Evolutionary conservation across 1,284 basidiomycete species (phyloP).

Genomic region (Puccinia hordei): DNA sequence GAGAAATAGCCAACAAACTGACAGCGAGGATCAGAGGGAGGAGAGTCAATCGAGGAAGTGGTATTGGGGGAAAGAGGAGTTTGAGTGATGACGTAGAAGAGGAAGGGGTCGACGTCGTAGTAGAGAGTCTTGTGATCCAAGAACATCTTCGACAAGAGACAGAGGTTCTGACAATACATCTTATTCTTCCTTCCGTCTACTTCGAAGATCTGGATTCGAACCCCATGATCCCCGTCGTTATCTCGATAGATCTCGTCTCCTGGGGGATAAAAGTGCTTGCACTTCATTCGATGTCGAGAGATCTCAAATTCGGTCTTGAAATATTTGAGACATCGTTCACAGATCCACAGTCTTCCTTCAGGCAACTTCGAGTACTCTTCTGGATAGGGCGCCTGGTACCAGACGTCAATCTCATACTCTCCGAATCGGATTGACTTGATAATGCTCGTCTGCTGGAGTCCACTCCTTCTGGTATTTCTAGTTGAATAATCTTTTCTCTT

Average conservation of each 20-base stretch:
- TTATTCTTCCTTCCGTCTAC: slow-evolving; percentile 98
- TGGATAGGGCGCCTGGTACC: slow-evolving; percentile 98
- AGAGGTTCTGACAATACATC: slow-evolving; percentile 99
- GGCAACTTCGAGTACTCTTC: slow-evolving; percentile 94
- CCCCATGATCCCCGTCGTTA: slow-evolving; percentile 60
- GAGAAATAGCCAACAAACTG: slow-evolving; percentile 98
- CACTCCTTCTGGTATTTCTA: background rate
- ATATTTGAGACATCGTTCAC: slow-evolving; percentile 97
- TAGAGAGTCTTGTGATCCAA: slow-evolving; percentile 99
- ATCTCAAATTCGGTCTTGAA: slow-evolving; percentile 93
- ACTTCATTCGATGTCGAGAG: slow-evolving; percentile 87
- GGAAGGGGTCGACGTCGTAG: slow-evolving; percentile 98
- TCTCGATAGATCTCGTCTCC: slow-evolving; percentile 98
- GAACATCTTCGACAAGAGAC: slow-evolving; percentile 98
- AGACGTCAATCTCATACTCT: slow-evolving; percentile 92
- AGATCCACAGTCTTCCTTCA: slow-evolving; percentile 91
- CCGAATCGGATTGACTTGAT: slow-evolving; percentile 76
- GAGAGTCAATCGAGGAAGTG: background rate
- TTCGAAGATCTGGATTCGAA: slow-evolving; percentile 84
- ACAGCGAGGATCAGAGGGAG: slow-evolving; percentile 69
- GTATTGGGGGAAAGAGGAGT: background rate
- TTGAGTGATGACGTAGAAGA: slow-evolving; percentile 98
- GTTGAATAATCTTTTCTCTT: slow-evolving; percentile 2
- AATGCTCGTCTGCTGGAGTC: background rate
- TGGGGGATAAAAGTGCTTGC: slow-evolving; percentile 89